Evolutionary conservation across 169 alveolate species (phyloP), one percentile per base, ranked within the genome.

Genomic region (Fabrea salina): DNA sequence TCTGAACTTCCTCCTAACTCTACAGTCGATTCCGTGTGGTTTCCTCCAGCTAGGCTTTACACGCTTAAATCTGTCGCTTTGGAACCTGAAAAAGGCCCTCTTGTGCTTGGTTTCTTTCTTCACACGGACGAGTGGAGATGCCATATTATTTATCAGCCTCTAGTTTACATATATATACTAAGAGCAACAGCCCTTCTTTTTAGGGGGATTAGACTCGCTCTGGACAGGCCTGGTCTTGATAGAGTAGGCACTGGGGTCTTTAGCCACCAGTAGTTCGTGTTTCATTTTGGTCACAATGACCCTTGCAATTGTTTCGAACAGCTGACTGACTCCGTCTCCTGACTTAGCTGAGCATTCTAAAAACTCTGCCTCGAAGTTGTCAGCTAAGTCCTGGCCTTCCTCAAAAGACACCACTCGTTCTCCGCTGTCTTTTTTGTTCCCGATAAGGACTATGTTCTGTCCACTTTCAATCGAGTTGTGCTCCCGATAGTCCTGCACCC

Each of bases 21-120:
- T 95, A 64, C 97, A 93, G 83, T 97, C 99, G 59, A 97, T 97
- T 90, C 99, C 99, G 91, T 95, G 94, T 71, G 99, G 99, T 89
- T 97, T 96, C 88, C 99, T 94, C 99, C 99, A 97, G 77, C 93
- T 89, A 80, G 95, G 98, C 81, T 89, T 92, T 30, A 97, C 97
- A 64, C 99, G 95, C 89, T 90, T 84, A 86, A 86, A 97, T 89
- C 98, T 94, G 88, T 97, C 98, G 43, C 98, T 95, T 83, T 96
- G 98, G 92, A 95, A 96, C 77, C 99, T 97, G 75, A 93, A 87
- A 86, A 97, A 97, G 89, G 89, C 86, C 83, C 95, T 96, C 44
- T 98, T 95, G 88, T 98, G 87, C 97, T 96, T 97, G 53, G 16
- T 16, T 44, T 8, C 16, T 16, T 16, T 44, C 16, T 44, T 44